These are phyloP conservation scores for Colletotrichum gloeosporioides DNA, from an alignment of 2,329 filamentous ascomycete genomes.

Conservation along the genomic window DNA sequence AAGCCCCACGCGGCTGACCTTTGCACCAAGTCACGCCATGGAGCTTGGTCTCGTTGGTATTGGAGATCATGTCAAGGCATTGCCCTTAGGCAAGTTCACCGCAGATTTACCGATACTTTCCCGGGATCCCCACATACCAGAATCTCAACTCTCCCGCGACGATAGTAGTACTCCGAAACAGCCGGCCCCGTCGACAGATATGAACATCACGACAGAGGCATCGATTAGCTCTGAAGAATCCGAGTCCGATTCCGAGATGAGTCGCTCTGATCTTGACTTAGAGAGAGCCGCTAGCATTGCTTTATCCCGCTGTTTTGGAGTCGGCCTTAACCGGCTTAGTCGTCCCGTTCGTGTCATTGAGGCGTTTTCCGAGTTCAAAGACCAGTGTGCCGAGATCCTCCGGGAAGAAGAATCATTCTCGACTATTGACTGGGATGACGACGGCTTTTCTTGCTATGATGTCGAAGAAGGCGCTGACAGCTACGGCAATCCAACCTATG, in stretches of 20 bases:
- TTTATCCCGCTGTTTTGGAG: not conserved
- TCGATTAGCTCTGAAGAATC: not conserved
- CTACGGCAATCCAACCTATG: not conserved
- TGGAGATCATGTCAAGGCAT: not conserved
- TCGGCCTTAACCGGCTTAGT: not conserved
- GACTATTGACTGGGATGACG: not conserved
- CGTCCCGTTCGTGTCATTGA: not conserved
- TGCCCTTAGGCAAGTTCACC: not conserved
- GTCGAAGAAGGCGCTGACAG: not conserved
- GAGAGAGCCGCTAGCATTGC: not conserved
- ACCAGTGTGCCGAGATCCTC: not conserved
- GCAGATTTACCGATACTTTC: not conserved
- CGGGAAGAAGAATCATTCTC: not conserved
- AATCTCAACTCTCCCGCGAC: not conserved
- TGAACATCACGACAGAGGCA: not conserved
- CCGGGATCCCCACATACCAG: not conserved
- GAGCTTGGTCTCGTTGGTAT: not conserved
- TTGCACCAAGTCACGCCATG: not conserved
- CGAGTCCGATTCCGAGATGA: not conserved
- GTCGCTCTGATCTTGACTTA: not conserved
- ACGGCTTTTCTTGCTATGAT: not conserved
- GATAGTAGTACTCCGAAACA: not conserved
- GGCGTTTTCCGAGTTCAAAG: not conserved
- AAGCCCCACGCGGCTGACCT: not conserved
- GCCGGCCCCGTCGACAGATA: not conserved